Percentiles rank a stretch among this genome's conserved stretches.
Conservation (phyloP, 1,284 basidiomycete species). For the Pseudozyma sp. region DNA sequence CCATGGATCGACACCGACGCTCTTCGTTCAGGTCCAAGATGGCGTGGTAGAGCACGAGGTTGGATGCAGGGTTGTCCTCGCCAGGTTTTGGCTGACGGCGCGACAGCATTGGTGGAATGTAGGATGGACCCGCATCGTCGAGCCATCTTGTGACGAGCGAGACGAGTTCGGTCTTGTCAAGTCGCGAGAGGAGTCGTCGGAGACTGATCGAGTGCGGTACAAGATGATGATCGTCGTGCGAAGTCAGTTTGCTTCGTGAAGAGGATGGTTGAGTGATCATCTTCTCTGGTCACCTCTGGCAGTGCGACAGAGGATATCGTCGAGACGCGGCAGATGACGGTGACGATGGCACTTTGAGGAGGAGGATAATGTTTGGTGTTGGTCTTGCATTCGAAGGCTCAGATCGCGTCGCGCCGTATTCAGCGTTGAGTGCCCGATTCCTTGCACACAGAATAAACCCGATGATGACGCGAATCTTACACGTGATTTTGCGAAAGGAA, state of each 20-base stretch:
- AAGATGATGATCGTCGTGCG: slow-evolving; percentile 33
- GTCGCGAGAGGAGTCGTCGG: slow-evolving; percentile 35
- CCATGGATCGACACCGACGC: slow-evolving; percentile 43
- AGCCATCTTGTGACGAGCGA: slow-evolving; percentile 42
- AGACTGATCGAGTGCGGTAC: slow-evolving; percentile 41
- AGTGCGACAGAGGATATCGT: neutral
- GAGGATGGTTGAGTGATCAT: slow-evolving; percentile 48
- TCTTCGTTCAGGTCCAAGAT: slow-evolving; percentile 52
- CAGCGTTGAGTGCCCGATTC: slow-evolving; percentile 2
- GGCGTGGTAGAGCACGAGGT: slow-evolving; percentile 41
- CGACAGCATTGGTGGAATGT: slow-evolving; percentile 47
- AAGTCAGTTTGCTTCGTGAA: slow-evolving; percentile 35
- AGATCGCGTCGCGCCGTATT: slow-evolving; percentile 29
- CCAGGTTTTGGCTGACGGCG: slow-evolving; percentile 33
- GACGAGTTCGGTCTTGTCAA: slow-evolving; percentile 46
- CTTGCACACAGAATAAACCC: neutral
- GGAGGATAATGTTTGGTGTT: too few species aligned
- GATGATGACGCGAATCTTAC: slow-evolving; percentile 13
- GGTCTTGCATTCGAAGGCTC: neutral
- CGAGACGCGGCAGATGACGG: neutral
- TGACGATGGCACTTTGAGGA: neutral
- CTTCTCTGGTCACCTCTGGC: neutral
- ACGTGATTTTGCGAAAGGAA: slow-evolving; percentile 28
- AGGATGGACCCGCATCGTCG: slow-evolving; percentile 26
- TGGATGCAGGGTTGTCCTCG: slow-evolving; percentile 29